Conservation (phyloP, 192 early-diverging fungal species). For the Phlyctochytrium bullatum region DNA sequence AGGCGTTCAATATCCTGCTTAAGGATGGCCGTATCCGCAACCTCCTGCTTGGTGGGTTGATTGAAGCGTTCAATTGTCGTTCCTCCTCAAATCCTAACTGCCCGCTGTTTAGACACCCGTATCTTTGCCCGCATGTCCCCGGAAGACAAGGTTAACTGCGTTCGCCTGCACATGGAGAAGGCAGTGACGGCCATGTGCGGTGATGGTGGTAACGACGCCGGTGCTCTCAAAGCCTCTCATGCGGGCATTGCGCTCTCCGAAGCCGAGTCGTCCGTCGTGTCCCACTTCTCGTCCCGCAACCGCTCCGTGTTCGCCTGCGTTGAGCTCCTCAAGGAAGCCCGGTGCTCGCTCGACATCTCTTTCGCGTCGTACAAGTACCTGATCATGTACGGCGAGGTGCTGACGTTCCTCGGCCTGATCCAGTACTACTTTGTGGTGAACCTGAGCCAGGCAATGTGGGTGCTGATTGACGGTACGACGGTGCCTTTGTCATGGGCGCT, state of each 20-base stretch:
- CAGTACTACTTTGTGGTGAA: constrained; percentile 77
- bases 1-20: constrained; percentile 60
- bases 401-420: constrained; percentile 64
- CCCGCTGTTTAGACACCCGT: constrained; percentile 49
- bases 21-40: constrained; percentile 40
- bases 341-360: constrained; percentile 70
- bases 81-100: neutral
- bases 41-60: constrained; percentile 45
- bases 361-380: constrained; percentile 75
- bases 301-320: constrained; percentile 67
- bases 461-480: constrained; percentile 70
- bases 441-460: constrained; percentile 69
- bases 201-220: constrained; percentile 85
- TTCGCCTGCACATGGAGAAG: constrained; percentile 75
- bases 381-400: constrained; percentile 66
- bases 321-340: constrained; percentile 68
- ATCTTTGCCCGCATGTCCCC: constrained; percentile 81
- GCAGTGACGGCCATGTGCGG: constrained; percentile 83
- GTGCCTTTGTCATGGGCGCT: constrained; percentile 64
- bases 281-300: constrained; percentile 72
- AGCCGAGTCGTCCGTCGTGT: constrained; percentile 78
- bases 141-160: constrained; percentile 70
- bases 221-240: constrained; percentile 76
- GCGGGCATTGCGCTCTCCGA: constrained; percentile 79
- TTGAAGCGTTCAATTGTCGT: constrained; percentile 2